These are phyloP conservation scores for Craspedostauros australis DNA, from an alignment of 108 stramenopile species.

Conservation along the genomic window DNA sequence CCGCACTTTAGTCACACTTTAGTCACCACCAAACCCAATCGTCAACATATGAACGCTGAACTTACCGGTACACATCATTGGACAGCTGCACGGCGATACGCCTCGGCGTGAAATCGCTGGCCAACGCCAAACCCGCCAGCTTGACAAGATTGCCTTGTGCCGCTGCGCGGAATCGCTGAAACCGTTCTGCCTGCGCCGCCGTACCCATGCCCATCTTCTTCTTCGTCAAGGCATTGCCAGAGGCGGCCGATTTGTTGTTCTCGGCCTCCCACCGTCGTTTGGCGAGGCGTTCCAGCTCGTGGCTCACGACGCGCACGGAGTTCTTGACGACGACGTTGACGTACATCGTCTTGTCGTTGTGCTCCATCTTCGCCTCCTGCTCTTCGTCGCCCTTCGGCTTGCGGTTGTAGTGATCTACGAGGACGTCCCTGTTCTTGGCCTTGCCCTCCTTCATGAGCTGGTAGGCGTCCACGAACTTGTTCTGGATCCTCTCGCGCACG, in stretches of 20 bases:
- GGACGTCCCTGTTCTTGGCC: constrained; percentile 2
- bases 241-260: too few species aligned
- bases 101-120: constrained; percentile 58
- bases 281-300: constrained; percentile 70
- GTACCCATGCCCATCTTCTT: constrained; percentile 9
- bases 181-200: constrained; percentile 12
- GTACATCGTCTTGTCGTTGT: constrained; percentile 48
- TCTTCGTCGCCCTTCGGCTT: constrained; percentile 30
- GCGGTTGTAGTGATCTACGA: constrained; percentile 39
- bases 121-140: constrained; percentile 65
- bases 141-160: constrained; percentile 68
- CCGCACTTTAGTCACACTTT: too few species aligned
- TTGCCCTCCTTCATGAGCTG: constrained; percentile 71
- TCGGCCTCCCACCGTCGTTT: constrained; percentile 58
- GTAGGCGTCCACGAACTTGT: constrained; percentile 70
- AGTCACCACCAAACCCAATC: too few species aligned
- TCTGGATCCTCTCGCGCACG: constrained; percentile 37
- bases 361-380: constrained; percentile 21
- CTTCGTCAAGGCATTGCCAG: too few species aligned
- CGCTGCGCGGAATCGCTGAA: constrained; percentile 54
- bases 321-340: constrained; percentile 79
- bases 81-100: constrained; percentile 72
- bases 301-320: constrained; percentile 62
- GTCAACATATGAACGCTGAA: too few species aligned
- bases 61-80: constrained; percentile 71